Evolutionary conservation across 129 eudicot species (phyloP).

Genomic region (Helianthus tuberosus): DNA sequence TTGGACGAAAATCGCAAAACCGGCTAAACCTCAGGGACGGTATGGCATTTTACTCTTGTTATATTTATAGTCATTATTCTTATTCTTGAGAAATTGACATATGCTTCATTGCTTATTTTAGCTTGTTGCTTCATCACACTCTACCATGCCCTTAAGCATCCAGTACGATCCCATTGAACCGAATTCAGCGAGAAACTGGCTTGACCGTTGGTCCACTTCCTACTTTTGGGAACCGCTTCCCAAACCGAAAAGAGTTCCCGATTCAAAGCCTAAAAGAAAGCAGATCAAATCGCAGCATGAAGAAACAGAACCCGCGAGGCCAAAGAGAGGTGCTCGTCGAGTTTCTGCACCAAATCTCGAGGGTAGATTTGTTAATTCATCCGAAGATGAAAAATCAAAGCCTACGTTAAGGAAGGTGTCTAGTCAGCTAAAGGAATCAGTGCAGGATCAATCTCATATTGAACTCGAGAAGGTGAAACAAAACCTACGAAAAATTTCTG

Average conservation of each 20-base stretch:
- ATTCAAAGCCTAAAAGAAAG: constrained; percentile 48
- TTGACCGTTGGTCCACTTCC: constrained; percentile 69
- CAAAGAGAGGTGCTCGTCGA: constrained; percentile 57
- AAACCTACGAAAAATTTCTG: constrained; percentile 63
- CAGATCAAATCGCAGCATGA: constrained; percentile 35
- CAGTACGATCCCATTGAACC: constrained; percentile 63
- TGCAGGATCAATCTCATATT: constrained; percentile 60
- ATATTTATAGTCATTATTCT: not conserved
- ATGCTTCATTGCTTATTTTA: constrained; percentile 37
- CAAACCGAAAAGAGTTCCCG: constrained; percentile 38
- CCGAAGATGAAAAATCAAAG: constrained; percentile 53
- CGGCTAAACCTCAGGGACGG: no score
- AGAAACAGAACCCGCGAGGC: constrained; percentile 46
- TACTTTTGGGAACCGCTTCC: constrained; percentile 65
- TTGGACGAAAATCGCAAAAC: no score
- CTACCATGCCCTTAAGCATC: constrained; percentile 60
- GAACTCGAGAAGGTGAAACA: constrained; percentile 87
- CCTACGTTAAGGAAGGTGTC: constrained; percentile 33
- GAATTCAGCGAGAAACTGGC: constrained; percentile 74
- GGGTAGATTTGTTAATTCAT: constrained; percentile 30
- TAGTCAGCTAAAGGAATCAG: constrained; percentile 45
- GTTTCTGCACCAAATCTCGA: constrained; percentile 42
- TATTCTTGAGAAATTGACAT: constrained; percentile 19
- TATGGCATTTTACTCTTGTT: no score
- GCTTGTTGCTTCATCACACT: constrained; percentile 60